Conservation (phyloP, 768 basidiomycete species). For the Tephrocybe sp. region DNA sequence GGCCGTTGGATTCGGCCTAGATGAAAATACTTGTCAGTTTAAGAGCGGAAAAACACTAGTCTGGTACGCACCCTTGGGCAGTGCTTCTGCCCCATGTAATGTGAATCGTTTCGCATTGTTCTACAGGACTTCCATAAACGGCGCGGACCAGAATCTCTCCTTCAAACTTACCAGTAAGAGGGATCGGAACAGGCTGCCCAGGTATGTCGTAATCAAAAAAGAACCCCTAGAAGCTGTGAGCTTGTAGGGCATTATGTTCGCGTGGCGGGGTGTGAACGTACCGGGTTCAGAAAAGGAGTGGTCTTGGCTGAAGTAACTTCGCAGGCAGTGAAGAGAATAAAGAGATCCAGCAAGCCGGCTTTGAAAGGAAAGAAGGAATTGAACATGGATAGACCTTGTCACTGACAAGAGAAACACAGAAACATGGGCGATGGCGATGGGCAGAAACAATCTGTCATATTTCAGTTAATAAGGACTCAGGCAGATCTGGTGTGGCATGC, state of each 20-base stretch:
- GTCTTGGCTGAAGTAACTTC: conserved; percentile 9
- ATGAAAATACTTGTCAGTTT: not conserved
- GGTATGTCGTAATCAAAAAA: conserved; percentile 34
- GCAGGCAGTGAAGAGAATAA: not conserved
- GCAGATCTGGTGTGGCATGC: not conserved
- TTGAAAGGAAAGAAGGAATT: not conserved
- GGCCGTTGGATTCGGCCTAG: conserved; percentile 43
- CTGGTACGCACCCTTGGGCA: conserved; percentile 33
- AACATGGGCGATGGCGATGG: not conserved
- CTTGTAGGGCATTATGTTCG: too few species aligned
- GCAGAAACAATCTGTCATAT: too few species aligned
- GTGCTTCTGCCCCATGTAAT: conserved; percentile 34
- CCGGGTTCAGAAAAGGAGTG: conserved; percentile 24
- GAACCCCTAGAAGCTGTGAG: conserved; percentile 28
- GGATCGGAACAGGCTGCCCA: conserved; percentile 26
- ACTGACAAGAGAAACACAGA: not conserved
- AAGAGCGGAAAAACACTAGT: too few species aligned
- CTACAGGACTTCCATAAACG: conserved; percentile 15
- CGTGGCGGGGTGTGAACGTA: not conserved
- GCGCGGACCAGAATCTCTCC: not conserved
- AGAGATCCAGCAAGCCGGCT: not conserved
- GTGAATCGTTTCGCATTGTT: conserved; percentile 37
- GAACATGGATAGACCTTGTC: conserved; percentile 1
- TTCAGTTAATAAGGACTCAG: too few species aligned
- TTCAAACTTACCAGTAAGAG: conserved; percentile 28